Evolutionary conservation across 129 eudicot species (phyloP), one percentile per base, ranked within the genome.

Genomic region (Artemisia tridentata): DNA sequence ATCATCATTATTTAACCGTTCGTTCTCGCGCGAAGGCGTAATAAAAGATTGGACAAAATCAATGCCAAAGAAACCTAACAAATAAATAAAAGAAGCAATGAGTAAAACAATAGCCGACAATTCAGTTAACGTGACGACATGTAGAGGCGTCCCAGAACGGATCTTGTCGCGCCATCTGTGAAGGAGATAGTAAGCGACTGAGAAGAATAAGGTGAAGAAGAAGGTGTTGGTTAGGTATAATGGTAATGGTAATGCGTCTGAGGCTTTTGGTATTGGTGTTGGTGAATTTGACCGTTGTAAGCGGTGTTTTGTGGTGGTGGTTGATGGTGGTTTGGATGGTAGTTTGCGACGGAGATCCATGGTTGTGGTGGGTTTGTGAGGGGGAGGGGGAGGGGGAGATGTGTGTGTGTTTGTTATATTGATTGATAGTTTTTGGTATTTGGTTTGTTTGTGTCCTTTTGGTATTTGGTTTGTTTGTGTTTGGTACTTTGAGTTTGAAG

Each of bases 211-310:
- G 47, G 89, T 80, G 85, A 88, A 79, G 87, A 86, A 86, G 60
- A 88, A 48, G 75, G 72, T 82, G 80, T 88, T 88, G 18, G 96
- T 86, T 51, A 88, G 87, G 83, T 86, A 77, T 4, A 85, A 72
- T 0, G 96, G 87, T 17, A 83, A 82, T 1, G 95, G 95, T 16
- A 88, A 82, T 19, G 95, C 95, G 43, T 88, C 95, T 27, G 95
- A 88, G 3, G 95, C 95, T 71, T 85, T 85, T 0, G 85, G 88
- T 4, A 68, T 62, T 8, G 81, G 79, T 1, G 82, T 53, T 34
- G 69, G 60, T 53, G 84, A 64, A 1, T 73, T 76, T 25, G 51
- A 19, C 2, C 17, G 25, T 2, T 38, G 50, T 47, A 55, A 55
- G 20, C 29, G 78, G 71, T 76, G 55, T 52, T 38, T 54, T 65